Conservation (phyloP, 192 early-diverging fungal genomes). For the Podila clonocystis region DNA sequence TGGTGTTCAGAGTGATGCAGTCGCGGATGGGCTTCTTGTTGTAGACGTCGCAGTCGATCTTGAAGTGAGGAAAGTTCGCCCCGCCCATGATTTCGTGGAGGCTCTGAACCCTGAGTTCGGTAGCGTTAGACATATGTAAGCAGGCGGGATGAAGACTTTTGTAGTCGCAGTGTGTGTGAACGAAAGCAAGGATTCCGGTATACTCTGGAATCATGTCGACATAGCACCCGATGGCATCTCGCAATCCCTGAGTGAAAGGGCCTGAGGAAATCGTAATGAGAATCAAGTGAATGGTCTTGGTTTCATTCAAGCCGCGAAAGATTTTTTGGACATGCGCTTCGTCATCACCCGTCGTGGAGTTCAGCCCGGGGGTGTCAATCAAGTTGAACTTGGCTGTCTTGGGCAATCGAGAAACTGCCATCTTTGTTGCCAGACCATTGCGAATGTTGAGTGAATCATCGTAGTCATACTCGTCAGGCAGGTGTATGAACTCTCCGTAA, state of each 20-base stretch:
- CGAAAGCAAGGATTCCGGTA: conserved; percentile 15
- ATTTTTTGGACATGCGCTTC: not conserved
- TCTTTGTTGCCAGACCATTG: too few relatives aligned
- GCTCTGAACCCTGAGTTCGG: not conserved
- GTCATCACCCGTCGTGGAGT: not conserved
- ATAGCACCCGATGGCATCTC: conserved; percentile 3
- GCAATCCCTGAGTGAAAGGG: not conserved
- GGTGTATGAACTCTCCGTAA: too few relatives aligned
- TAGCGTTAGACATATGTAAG: not conserved
- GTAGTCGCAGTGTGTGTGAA: conserved; percentile 18
- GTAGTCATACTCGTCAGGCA: not conserved
- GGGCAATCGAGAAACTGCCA: not conserved
- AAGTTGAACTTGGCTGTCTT: not conserved
- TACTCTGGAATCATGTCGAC: conserved; percentile 19
- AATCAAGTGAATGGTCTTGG: not conserved
- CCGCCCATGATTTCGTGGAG: conserved; percentile 8
- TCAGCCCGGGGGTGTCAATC: conserved; percentile 7
- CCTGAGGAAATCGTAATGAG: not conserved
- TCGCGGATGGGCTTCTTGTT: conserved; percentile 7
- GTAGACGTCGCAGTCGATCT: conserved; percentile 16
- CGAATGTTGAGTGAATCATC: not conserved
- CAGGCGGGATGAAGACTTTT: not conserved
- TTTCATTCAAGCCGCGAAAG: not conserved
- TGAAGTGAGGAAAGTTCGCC: not conserved
- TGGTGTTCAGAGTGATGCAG: conserved; percentile 17